phyloP scores from a whole-genome alignment of 176 grass and related monocot species.

The Aegilops bicornis region DNA sequence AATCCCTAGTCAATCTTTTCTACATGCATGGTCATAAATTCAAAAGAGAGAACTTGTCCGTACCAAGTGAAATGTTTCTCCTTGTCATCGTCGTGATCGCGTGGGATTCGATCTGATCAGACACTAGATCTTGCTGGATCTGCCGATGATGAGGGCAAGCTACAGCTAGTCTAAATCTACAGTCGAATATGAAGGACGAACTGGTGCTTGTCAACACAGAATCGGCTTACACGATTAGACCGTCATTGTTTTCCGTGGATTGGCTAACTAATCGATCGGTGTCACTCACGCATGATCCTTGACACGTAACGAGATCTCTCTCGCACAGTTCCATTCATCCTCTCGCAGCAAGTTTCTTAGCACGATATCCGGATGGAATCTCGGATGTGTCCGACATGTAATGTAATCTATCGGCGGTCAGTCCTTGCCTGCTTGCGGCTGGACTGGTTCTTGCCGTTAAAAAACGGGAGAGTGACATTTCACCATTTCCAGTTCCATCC shows the following conservation, averaged over 20 bases:
- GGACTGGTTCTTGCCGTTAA: neutral
- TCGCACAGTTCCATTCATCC: neutral
- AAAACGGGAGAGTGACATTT: neutral
- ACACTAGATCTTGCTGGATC: constrained; percentile 20
- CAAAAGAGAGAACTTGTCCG: neutral
- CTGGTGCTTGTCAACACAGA: constrained; percentile 19
- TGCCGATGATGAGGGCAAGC: too few species aligned
- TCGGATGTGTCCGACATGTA: neutral
- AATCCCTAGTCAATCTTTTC: constrained; percentile 8
- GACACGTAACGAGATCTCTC: constrained; percentile 27
- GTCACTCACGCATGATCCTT: neutral
- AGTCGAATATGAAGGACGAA: neutral
- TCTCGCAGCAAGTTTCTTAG: neutral
- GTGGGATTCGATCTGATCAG: constrained; percentile 27
- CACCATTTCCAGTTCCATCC: too few species aligned
- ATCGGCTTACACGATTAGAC: neutral
- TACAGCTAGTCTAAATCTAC: neutral
- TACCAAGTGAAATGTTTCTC: constrained; percentile 1
- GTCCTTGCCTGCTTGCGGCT: neutral
- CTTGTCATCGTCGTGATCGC: neutral
- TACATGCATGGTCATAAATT: neutral
- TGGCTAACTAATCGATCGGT: neutral
- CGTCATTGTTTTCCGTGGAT: neutral
- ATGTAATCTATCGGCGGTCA: neutral
- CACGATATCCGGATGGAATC: neutral